phyloP scores from a whole-genome alignment of 2,329 filamentous ascomycete species.

The Colletotrichum paranaense region DNA sequence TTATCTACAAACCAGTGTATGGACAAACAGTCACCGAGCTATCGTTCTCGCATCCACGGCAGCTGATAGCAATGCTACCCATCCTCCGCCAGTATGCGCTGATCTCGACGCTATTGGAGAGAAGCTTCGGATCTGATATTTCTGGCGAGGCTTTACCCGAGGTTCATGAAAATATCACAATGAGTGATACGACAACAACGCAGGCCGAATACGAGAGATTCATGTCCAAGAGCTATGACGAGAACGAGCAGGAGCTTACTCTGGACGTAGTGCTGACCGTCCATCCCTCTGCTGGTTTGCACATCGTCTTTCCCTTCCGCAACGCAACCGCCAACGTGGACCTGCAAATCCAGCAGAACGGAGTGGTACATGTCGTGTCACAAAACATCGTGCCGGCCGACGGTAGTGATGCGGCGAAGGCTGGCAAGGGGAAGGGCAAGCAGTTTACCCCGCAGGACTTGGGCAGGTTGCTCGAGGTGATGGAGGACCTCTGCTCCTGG shows the following conservation, averaged over 20 bases:
- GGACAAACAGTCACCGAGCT: constrained; percentile 74
- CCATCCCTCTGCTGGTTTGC: constrained; percentile 60
- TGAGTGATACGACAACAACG: constrained; percentile 40
- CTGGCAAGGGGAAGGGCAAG: constrained; percentile 43
- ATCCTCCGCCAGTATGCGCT: constrained; percentile 81
- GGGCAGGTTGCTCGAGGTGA: constrained; percentile 57
- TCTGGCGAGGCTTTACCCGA: constrained; percentile 41
- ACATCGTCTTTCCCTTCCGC: constrained; percentile 65
- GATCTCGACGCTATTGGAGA: constrained; percentile 71
- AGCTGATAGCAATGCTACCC: constrained; percentile 80
- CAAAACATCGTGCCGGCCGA: constrained; percentile 62
- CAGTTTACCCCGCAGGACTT: constrained; percentile 54
- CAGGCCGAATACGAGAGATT: constrained; percentile 48
- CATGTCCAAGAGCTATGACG: constrained; percentile 36
- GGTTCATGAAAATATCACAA: constrained; percentile 39
- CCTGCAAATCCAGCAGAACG: constrained; percentile 70
- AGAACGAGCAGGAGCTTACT: constrained; percentile 40
- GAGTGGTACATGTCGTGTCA: constrained; percentile 66
- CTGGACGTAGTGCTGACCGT: constrained; percentile 66
- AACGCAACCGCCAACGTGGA: constrained; percentile 62
- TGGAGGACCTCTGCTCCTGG: constrained; percentile 66
- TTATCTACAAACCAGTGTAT: constrained; percentile 79
- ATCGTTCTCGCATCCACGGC: constrained; percentile 81
- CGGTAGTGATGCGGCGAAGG: constrained; percentile 32
- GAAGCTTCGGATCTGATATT: constrained; percentile 59